A percentile compares a stretch with the other conserved stretches of the same genome.
Evolutionary conservation across 2,329 filamentous ascomycete species (phyloP).

Genomic region (Verticillium nonalfalfae): DNA sequence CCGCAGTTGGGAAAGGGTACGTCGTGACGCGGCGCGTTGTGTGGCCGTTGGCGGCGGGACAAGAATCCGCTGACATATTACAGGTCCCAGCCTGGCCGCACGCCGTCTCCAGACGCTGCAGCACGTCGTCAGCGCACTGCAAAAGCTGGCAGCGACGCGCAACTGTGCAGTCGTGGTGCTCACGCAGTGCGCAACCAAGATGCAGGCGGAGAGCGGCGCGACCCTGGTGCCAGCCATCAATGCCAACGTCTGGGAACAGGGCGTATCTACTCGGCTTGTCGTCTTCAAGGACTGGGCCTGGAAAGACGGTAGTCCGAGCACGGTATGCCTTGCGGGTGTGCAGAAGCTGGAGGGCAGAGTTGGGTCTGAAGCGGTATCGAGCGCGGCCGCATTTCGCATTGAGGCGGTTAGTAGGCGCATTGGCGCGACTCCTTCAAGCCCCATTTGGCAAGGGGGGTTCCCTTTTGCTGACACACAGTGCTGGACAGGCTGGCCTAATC

Average conservation of each 20-base stretch:
- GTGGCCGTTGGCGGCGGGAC: neutral
- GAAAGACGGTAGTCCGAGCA: slow-evolving; percentile 35
- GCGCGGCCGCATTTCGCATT: slow-evolving; percentile 43
- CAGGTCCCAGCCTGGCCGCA: slow-evolving; percentile 28
- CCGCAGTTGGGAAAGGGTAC: neutral
- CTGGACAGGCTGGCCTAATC: slow-evolving; percentile 33
- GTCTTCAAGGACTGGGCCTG: slow-evolving; percentile 73
- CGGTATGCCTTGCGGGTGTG: slow-evolving; percentile 54
- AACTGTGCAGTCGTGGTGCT: slow-evolving; percentile 69
- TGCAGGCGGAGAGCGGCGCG: slow-evolving; percentile 60
- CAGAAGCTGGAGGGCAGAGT: slow-evolving; percentile 57
- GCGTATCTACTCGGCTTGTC: slow-evolving; percentile 65
- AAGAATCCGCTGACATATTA: neutral
- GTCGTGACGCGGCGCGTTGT: neutral
- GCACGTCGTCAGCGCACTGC: slow-evolving; percentile 61
- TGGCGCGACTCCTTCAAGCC: neutral
- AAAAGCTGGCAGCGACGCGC: slow-evolving; percentile 67
- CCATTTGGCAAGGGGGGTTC: neutral
- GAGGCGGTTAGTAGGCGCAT: slow-evolving; percentile 29
- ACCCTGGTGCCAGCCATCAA: slow-evolving; percentile 70
- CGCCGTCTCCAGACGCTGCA: slow-evolving; percentile 49
- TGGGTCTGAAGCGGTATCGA: slow-evolving; percentile 30
- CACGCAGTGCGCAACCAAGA: slow-evolving; percentile 77
- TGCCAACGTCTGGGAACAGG: slow-evolving; percentile 73
- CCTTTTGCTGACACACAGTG: neutral